Evolutionary conservation across 768 basidiomycete genomes (phyloP).

Genomic region (Pulveroboletus sp.): DNA sequence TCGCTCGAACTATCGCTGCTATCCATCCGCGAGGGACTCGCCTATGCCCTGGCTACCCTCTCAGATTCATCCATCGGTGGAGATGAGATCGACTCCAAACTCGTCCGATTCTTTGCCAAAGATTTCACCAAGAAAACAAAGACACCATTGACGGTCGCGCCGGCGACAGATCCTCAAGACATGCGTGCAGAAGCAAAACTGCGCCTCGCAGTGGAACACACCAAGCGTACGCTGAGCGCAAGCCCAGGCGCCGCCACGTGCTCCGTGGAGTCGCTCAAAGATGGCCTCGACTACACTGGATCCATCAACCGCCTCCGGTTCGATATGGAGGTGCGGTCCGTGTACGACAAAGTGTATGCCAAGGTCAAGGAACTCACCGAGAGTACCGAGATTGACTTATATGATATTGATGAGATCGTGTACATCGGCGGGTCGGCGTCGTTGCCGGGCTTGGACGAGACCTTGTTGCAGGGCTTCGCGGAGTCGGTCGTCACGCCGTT

Average conservation of each 20-base stretch:
- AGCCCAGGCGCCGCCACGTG: slow-evolving; percentile 85
- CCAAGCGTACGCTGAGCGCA: slow-evolving; percentile 89
- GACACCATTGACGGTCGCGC: slow-evolving; percentile 61
- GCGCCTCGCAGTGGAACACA: slow-evolving; percentile 88
- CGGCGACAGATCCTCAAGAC: slow-evolving; percentile 56
- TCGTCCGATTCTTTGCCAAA: slow-evolving; percentile 89
- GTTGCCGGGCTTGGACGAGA: slow-evolving; percentile 72
- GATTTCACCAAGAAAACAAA: slow-evolving; percentile 98
- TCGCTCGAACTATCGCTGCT: slow-evolving; percentile 68
- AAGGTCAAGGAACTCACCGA: slow-evolving; percentile 54
- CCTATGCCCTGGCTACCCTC: slow-evolving; percentile 56
- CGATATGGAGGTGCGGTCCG: slow-evolving; percentile 57
- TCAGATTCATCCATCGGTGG: slow-evolving; percentile 52
- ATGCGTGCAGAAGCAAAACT: slow-evolving; percentile 92
- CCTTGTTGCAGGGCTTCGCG: slow-evolving; percentile 49
- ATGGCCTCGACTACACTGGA: slow-evolving; percentile 86
- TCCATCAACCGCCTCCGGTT: slow-evolving; percentile 56
- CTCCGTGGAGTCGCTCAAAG: slow-evolving; percentile 91
- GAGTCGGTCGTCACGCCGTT: slow-evolving; percentile 68
- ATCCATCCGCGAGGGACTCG: slow-evolving; percentile 73
- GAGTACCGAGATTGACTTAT: slow-evolving; percentile 52
- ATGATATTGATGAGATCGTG: slow-evolving; percentile 75
- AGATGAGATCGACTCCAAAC: slow-evolving; percentile 72
- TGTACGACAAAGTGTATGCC: slow-evolving; percentile 56
- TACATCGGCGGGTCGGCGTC: slow-evolving; percentile 76